Evolutionary conservation across 148 eudicot species (phyloP), one percentile per base, ranked within the genome.

Genomic region (Camellia lanceoleosa): DNA sequence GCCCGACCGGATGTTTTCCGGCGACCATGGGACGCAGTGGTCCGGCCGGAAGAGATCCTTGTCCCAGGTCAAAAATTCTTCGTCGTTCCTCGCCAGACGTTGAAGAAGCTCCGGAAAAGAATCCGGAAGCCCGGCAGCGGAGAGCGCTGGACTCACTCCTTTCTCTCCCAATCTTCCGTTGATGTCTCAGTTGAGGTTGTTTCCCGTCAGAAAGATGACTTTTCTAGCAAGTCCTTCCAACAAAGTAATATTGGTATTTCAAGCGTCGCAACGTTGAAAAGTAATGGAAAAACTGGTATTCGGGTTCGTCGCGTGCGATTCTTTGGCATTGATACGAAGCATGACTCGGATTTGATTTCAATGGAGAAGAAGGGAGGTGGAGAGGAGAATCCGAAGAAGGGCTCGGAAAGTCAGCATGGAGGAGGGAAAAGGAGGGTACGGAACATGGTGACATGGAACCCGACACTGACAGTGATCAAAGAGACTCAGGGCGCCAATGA

Each of bases 11-110:
- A 87, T 2, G 78, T 87, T 47, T 87, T 87, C 47, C 63, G 79
- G 12, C 54, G 83, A 63, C 90, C 90, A 3, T 84, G 90, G 90
- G 85, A 87, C 8, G 68, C 90, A 0, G 23, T 83, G 42, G 86
- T 85, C 42, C 80, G 46, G 59, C 86, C 86, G 3, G 90, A 85
- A 1, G 86, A 85, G 71, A 87, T 85, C 60, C 86, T 87, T 10
- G 44, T 65, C 41, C 90, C 84, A 0, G 90, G 90, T 55, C 83
- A 87, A 6, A 87, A 79, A 49, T 87, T 78, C 74, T 87, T 65
- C 11, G 1, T 85, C 13, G 84, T 87, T 43, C 87, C 87, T 0
- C 72, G 52, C 3, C 51, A 64, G 6, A 87, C 87, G 2, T 60
- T 87, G 66, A 83, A 74, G 82, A 83, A 85, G 63, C 86, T 87